These are phyloP conservation scores for Chalciporus sphaerocephalus DNA, from an alignment of 768 basidiomycete genomes.

Conservation along the genomic window DNA sequence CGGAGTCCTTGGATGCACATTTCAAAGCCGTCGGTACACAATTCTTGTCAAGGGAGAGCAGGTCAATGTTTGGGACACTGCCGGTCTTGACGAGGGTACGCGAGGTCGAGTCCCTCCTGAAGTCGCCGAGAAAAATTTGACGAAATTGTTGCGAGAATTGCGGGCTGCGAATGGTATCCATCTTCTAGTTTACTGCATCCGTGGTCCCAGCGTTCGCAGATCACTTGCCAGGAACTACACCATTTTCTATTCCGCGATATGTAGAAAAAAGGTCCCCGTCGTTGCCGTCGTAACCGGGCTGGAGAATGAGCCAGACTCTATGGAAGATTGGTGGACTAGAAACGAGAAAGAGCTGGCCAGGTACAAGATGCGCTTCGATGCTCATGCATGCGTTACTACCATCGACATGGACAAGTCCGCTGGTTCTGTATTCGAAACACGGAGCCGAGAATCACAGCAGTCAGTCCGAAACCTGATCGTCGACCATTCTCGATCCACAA, in stretches of 20 bases:
- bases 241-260: slow-evolving; percentile 29
- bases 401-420: slow-evolving; percentile 15
- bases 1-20: slow-evolving; percentile 35
- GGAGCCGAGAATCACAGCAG: slow-evolving; percentile 20
- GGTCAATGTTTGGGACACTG: slow-evolving; percentile 32
- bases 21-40: slow-evolving; percentile 24
- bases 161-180: slow-evolving; percentile 26
- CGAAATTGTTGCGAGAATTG: slow-evolving; percentile 31
- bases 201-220: slow-evolving; percentile 26
- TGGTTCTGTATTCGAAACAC: slow-evolving; percentile 17
- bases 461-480: slow-evolving; percentile 20
- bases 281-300: slow-evolving; percentile 31
- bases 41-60: slow-evolving; percentile 14
- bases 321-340: slow-evolving; percentile 37
- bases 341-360: slow-evolving; percentile 30
- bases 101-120: slow-evolving; percentile 23
- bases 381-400: slow-evolving; percentile 42
- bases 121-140: slow-evolving; percentile 24
- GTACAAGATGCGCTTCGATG: slow-evolving; percentile 36
- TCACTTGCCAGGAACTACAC: slow-evolving; percentile 28
- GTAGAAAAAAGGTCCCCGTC: slow-evolving; percentile 30
- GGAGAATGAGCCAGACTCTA: slow-evolving; percentile 30
- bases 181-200: slow-evolving; percentile 33
- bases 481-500: slow-evolving; percentile 13
- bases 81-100: slow-evolving; percentile 29